These are phyloP conservation scores for Rubia peregrina DNA, from an alignment of 305 asterid species.

Conservation along the genomic window DNA sequence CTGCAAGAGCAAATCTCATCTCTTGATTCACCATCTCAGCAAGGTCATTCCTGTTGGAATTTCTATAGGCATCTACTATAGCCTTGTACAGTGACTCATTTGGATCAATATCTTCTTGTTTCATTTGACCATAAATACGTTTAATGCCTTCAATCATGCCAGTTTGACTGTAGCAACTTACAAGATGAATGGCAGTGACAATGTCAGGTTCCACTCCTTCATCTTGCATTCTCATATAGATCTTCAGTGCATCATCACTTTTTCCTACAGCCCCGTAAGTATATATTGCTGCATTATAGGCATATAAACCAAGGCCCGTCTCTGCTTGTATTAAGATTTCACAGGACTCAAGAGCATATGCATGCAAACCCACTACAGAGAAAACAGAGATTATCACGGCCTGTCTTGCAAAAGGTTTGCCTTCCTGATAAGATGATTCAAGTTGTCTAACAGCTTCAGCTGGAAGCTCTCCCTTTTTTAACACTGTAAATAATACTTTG, in stretches of 20 bases:
- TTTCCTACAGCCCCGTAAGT: slow-evolving; percentile 60
- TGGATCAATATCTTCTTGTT: slow-evolving; percentile 48
- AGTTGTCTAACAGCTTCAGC: slow-evolving; percentile 59
- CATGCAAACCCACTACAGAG: slow-evolving; percentile 58
- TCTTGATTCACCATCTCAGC: slow-evolving; percentile 69
- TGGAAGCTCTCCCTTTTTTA: slow-evolving; percentile 70
- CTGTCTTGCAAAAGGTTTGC: slow-evolving; percentile 62
- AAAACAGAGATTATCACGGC: slow-evolving; percentile 66
- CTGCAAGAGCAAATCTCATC: slow-evolving; percentile 48
- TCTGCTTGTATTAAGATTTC: slow-evolving; percentile 40
- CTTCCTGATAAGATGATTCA: slow-evolving; percentile 50
- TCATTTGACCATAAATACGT: slow-evolving; percentile 58
- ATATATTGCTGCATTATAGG: slow-evolving; percentile 71
- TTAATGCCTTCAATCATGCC: slow-evolving; percentile 91
- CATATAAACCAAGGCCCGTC: slow-evolving; percentile 39
- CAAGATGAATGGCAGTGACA: slow-evolving; percentile 62
- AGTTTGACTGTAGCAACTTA: slow-evolving; percentile 70
- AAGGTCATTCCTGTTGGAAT: slow-evolving; percentile 58
- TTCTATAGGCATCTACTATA: slow-evolving; percentile 57
- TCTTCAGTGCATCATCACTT: slow-evolving; percentile 56
- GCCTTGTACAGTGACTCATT: slow-evolving; percentile 59
- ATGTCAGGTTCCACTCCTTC: slow-evolving; percentile 73
- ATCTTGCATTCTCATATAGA: slow-evolving; percentile 85
- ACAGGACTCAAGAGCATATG: slow-evolving; percentile 63
- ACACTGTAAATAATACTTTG: slow-evolving; percentile 55